Conservation (phyloP, 768 basidiomycete genomes). For the Termitomyces heimii region DNA sequence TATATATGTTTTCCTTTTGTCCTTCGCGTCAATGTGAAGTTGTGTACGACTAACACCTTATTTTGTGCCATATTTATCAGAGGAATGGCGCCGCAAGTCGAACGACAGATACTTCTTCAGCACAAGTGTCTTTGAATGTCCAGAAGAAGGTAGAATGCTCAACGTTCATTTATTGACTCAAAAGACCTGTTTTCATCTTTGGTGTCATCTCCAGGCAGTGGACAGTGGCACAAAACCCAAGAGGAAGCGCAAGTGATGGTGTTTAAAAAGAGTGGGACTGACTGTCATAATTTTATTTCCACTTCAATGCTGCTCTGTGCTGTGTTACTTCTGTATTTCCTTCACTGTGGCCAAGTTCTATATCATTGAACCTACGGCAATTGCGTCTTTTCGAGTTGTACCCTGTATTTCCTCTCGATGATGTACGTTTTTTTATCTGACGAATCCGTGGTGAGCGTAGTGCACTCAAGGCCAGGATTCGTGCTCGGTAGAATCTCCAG, state of each 20-base stretch:
- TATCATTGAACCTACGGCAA: neutral
- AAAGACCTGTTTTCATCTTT: neutral
- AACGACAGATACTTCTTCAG: neutral
- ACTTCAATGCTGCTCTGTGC: neutral
- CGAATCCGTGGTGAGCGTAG: slow-evolving; percentile 18
- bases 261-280: too few species aligned
- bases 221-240: slow-evolving; percentile 1
- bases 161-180: neutral
- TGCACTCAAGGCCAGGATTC: slow-evolving; percentile 37
- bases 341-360: neutral
- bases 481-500: slow-evolving; percentile 49
- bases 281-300: neutral
- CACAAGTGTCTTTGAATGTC: neutral
- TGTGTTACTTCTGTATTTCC: neutral
- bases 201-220: neutral
- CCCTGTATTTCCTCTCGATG: neutral
- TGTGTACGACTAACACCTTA: neutral
- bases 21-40: neutral
- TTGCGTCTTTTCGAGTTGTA: neutral
- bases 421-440: too few species aligned
- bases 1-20: slow-evolving; percentile 5
- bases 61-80: neutral
- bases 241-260: slow-evolving; percentile 6
- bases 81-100: neutral
- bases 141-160: slow-evolving; percentile 6